Conservation (phyloP, 139 green algal genomes). For the Trebouxia sp. region DNA sequence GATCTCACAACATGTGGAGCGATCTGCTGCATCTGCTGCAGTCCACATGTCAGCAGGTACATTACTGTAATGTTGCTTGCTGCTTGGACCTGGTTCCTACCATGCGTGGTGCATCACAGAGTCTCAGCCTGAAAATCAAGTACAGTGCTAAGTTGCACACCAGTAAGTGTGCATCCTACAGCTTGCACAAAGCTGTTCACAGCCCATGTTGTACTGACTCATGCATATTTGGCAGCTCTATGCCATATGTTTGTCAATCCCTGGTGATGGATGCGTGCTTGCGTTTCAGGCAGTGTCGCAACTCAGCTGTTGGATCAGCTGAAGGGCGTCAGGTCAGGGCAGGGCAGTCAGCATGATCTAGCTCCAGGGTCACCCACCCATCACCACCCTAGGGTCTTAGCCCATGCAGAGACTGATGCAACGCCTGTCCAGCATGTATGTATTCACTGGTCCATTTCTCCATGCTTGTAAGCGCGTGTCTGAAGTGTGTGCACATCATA, state of each 20-base stretch:
- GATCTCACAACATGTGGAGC: background rate
- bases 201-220: too few relatives aligned
- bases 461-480: too few relatives aligned
- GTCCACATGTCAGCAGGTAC: background rate
- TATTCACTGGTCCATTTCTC: too few relatives aligned
- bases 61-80: background rate
- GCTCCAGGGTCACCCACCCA: background rate
- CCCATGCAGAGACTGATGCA: background rate
- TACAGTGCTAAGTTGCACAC: too few relatives aligned
- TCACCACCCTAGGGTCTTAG: background rate
- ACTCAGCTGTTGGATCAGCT: constrained; percentile 8
- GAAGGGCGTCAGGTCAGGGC: background rate
- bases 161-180: too few relatives aligned
- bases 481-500: too few relatives aligned
- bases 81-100: background rate
- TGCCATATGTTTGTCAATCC: too few relatives aligned
- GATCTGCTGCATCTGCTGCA: background rate
- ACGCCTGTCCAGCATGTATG: background rate
- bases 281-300: constrained; percentile 4
- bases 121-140: too few relatives aligned
- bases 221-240: too few relatives aligned
- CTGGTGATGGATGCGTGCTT: too few relatives aligned
- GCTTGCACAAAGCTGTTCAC: too few relatives aligned
- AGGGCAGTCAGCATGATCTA: background rate
- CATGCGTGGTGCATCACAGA: background rate